These are phyloP conservation scores for Leccinum disarticulatum DNA, from an alignment of 768 basidiomycete genomes.

Conservation along the genomic window DNA sequence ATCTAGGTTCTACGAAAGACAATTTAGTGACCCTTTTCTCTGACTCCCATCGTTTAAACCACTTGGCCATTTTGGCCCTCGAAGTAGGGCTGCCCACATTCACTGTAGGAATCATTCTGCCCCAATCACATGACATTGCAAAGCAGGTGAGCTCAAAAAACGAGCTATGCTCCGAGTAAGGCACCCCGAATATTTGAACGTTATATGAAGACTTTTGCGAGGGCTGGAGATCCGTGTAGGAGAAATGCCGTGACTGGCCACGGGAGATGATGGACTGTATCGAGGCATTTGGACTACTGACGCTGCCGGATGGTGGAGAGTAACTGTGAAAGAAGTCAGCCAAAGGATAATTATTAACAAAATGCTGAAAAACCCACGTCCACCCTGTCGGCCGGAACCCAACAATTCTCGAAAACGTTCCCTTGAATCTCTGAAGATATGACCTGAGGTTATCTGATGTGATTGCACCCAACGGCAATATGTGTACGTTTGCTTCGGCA, in stretches of 20 bases:
- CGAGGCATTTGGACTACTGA: conserved; percentile 60
- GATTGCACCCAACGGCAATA: conserved; percentile 77
- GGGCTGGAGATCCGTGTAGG: conserved; percentile 62
- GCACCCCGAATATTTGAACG: conserved; percentile 77
- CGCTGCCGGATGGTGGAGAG: conserved; percentile 62
- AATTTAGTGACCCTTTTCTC: conserved; percentile 62
- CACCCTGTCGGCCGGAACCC: conserved; percentile 95
- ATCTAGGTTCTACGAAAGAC: conserved; percentile 37
- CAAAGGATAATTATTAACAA: neutral
- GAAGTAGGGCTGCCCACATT: conserved; percentile 76
- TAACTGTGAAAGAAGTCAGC: conserved; percentile 45
- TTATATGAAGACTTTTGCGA: conserved; percentile 68
- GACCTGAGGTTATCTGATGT: conserved; percentile 71
- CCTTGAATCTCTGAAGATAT: conserved; percentile 76
- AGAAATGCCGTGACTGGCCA: conserved; percentile 67
- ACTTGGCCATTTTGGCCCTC: conserved; percentile 82
- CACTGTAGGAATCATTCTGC: conserved; percentile 92
- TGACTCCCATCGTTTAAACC: conserved; percentile 87
- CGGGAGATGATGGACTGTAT: conserved; percentile 68
- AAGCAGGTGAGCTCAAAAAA: conserved; percentile 97
- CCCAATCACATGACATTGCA: conserved; percentile 83
- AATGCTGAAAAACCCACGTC: conserved; percentile 59
- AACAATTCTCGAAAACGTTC: conserved; percentile 66
- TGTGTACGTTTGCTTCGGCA: conserved; percentile 73
- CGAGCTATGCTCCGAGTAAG: conserved; percentile 95